phyloP scores from a whole-genome alignment of 352 stramenopile genomes.

The Phytophthora gonapodyides region DNA sequence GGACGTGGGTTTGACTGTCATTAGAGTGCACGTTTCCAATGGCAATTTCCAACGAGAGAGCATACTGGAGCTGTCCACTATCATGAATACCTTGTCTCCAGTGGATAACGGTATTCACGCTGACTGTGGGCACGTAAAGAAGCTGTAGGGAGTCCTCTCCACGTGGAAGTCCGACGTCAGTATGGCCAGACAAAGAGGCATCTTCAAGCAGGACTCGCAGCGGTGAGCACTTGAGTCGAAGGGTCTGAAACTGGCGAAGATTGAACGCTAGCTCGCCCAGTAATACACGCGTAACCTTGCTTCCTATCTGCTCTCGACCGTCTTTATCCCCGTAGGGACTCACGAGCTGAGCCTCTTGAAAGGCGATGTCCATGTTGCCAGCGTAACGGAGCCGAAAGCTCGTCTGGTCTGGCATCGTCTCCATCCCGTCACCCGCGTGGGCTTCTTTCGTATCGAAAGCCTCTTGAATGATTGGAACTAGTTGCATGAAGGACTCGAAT shows the following conservation, averaged over 20 bases:
- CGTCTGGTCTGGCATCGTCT: neutral
- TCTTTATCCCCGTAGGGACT: conserved; percentile 42
- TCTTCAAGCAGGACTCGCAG: conserved; percentile 35
- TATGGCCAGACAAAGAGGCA: conserved; percentile 2
- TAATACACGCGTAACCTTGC: conserved; percentile 35
- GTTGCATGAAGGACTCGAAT: conserved; percentile 12
- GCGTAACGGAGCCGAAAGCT: conserved; percentile 53
- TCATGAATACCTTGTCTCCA: conserved; percentile 30
- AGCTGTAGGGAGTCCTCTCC: conserved; percentile 29
- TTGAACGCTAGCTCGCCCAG: conserved; percentile 50
- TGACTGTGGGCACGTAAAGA: conserved; percentile 33
- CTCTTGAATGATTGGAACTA: conserved; percentile 39
- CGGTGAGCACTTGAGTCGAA: conserved; percentile 39
- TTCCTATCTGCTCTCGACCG: conserved; percentile 21
- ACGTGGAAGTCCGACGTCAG: neutral
- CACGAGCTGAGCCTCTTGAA: conserved; percentile 41
- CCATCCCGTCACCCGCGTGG: neutral
- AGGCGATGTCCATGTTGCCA: conserved; percentile 52
- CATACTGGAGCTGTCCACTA: conserved; percentile 39
- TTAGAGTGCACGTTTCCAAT: conserved; percentile 34
- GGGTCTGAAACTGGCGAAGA: conserved; percentile 58
- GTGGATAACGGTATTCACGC: conserved; percentile 31
- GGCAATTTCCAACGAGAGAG: conserved; percentile 56
- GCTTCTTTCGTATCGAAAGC: conserved; percentile 46
- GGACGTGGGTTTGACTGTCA: conserved; percentile 38